These are phyloP conservation scores for Tetradesmus lagerheimii DNA, from an alignment of 139 green algal genomes.

Conservation along the genomic window DNA sequence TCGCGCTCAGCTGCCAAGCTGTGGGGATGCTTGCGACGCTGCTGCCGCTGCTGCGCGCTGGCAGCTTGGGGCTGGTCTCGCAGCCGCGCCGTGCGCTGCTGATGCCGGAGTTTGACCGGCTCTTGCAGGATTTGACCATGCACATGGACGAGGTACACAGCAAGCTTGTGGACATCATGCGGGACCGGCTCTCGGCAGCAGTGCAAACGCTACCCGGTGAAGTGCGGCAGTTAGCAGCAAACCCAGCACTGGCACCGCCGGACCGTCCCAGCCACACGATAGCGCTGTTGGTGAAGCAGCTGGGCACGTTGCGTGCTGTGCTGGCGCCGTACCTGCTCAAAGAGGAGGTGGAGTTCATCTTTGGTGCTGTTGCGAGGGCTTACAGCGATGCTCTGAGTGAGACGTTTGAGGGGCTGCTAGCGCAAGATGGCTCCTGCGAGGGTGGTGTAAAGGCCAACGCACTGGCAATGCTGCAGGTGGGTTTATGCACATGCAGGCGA, in stretches of 20 bases:
- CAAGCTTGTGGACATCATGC: constrained; percentile 97
- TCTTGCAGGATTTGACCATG: constrained; percentile 81
- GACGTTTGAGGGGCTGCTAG: constrained; percentile 64
- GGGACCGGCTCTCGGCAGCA: constrained; percentile 60
- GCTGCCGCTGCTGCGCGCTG: constrained; percentile 61
- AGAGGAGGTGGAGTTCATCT: constrained; percentile 84
- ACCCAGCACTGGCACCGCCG: background rate
- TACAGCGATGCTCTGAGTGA: constrained; percentile 73
- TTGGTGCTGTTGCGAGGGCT: constrained; percentile 75
- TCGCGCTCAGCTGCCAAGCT: constrained; percentile 79
- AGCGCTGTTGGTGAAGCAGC: constrained; percentile 41
- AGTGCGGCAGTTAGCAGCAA: constrained; percentile 49
- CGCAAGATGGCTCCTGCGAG: constrained; percentile 54
- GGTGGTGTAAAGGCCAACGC: constrained; percentile 53
- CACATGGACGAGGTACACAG: constrained; percentile 87
- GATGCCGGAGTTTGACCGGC: constrained; percentile 82
- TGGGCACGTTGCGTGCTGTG: constrained; percentile 76
- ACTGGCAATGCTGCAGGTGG: constrained; percentile 55
- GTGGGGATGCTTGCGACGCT: constrained; percentile 66
- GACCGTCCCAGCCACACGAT: constrained; percentile 64
- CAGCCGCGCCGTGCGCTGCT: constrained; percentile 71
- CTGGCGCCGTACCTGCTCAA: constrained; percentile 82
- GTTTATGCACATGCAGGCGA: too few relatives aligned
- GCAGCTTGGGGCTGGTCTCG: constrained; percentile 64
- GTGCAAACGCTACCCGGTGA: constrained; percentile 67